Evolutionary conservation across 2,329 filamentous ascomycete species (phyloP).

Genomic region (Curvularia lunata): DNA sequence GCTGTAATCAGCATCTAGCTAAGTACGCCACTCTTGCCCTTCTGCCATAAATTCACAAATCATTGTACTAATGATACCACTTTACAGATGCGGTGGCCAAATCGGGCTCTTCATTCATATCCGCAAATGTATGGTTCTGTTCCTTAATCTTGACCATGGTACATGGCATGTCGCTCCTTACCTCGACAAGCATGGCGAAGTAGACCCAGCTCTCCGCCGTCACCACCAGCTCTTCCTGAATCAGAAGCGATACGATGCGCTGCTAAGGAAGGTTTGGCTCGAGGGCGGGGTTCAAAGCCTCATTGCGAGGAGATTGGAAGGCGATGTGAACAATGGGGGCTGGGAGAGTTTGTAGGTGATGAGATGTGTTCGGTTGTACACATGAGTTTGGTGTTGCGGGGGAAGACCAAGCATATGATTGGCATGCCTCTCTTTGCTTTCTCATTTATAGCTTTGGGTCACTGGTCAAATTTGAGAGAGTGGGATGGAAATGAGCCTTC

Average conservation of each 20-base stretch:
- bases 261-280: slow-evolving; percentile 86
- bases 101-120: slow-evolving; percentile 97
- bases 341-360: slow-evolving; percentile 74
- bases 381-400: neutral
- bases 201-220: slow-evolving; percentile 84
- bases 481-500: neutral
- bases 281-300: slow-evolving; percentile 85
- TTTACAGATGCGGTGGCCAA: slow-evolving; percentile 77
- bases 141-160: slow-evolving; percentile 80
- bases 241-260: slow-evolving; percentile 88
- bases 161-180: slow-evolving; percentile 90
- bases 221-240: slow-evolving; percentile 90
- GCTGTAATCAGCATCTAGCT: slow-evolving; percentile 87
- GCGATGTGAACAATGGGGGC: slow-evolving; percentile 94
- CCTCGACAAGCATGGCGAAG: slow-evolving; percentile 94
- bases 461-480: neutral
- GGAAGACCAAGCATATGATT: neutral
- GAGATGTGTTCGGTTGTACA: neutral
- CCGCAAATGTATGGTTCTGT: slow-evolving; percentile 90
- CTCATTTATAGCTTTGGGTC: neutral
- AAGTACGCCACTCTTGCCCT: slow-evolving; percentile 64
- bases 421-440: neutral
- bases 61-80: neutral
- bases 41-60: slow-evolving; percentile 19
- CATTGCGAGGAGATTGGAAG: slow-evolving; percentile 88